Percentiles rank a stretch among this genome's conserved stretches.
Conservation (phyloP, 345 rosid species). For the Draba incana region DNA sequence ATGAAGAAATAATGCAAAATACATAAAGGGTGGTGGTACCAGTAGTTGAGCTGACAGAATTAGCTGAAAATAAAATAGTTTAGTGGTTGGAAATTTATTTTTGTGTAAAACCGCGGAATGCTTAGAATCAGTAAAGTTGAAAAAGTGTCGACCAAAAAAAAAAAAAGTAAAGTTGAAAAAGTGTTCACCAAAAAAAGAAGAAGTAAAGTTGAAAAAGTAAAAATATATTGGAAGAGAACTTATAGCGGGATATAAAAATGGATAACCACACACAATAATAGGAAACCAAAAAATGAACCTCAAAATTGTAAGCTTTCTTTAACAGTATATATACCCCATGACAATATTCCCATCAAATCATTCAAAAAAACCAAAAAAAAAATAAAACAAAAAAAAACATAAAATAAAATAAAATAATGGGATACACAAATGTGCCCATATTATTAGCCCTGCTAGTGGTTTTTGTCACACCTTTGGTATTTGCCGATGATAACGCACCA, state of each 20-base stretch:
- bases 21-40: not conserved
- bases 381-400: constrained; percentile 4
- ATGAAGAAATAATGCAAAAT: not conserved
- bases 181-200: no score
- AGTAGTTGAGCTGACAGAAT: not conserved
- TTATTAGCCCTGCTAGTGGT: constrained; percentile 31
- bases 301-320: not conserved
- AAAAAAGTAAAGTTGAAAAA: not conserved
- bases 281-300: constrained; percentile 23
- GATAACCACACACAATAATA: constrained; percentile 37
- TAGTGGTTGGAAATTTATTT: not conserved
- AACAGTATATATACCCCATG: constrained; percentile 21
- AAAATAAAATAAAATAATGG: constrained; percentile 19
- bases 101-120: not conserved
- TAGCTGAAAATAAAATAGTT: not conserved
- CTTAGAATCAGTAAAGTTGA: no score
- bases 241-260: not conserved
- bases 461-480: constrained; percentile 32
- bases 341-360: constrained; percentile 5
- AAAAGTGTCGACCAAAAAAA: no score
- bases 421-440: constrained; percentile 36
- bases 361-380: not conserved
- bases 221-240: constrained; percentile 7
- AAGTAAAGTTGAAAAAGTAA: constrained; percentile 5
- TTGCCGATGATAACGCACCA: constrained; percentile 32